These are phyloP conservation scores for Cordyceps cateniannulata DNA, from an alignment of 2,329 filamentous ascomycete species.

Conservation along the genomic window DNA sequence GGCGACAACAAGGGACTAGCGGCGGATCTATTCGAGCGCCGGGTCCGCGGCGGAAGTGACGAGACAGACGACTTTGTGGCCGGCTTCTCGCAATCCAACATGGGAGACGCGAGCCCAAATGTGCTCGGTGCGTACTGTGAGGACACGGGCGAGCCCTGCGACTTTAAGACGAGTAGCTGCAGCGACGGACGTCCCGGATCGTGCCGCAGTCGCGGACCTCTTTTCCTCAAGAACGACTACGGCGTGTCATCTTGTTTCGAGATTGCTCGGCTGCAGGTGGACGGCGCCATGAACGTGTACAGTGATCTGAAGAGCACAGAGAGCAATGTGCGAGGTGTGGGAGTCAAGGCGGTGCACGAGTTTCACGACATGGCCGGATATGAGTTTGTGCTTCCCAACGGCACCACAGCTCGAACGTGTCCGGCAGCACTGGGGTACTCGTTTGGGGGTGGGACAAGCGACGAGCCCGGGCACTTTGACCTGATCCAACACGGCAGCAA, in stretches of 20 bases:
- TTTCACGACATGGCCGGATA: conserved; percentile 74
- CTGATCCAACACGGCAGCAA: conserved; percentile 79
- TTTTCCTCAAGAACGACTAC: conserved; percentile 58
- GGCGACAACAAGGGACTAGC: conserved; percentile 94
- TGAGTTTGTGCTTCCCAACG: conserved; percentile 65
- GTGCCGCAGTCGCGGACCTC: conserved; percentile 66
- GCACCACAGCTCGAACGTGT: conserved; percentile 65
- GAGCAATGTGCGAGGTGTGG: conserved; percentile 53
- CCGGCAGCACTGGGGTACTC: conserved; percentile 81
- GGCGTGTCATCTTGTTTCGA: conserved; percentile 72
- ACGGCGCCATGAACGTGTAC: conserved; percentile 46
- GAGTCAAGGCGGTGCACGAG: conserved; percentile 72
- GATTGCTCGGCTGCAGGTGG: conserved; percentile 62
- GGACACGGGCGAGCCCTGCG: conserved; percentile 64
- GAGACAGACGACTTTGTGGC: conserved; percentile 68
- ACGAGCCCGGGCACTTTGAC: conserved; percentile 82
- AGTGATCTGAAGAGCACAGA: conserved; percentile 38
- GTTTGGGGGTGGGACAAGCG: conserved; percentile 84
- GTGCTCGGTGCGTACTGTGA: conserved; percentile 80
- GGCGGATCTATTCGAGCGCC: conserved; percentile 73
- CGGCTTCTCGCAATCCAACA: conserved; percentile 85
- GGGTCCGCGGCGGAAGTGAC: conserved; percentile 46
- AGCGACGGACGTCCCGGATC: conserved; percentile 55
- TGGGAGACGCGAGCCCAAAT: conserved; percentile 85
- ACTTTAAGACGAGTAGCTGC: conserved; percentile 74